Conservation (phyloP, 768 basidiomycete genomes). For the Baorangia bicolor region DNA sequence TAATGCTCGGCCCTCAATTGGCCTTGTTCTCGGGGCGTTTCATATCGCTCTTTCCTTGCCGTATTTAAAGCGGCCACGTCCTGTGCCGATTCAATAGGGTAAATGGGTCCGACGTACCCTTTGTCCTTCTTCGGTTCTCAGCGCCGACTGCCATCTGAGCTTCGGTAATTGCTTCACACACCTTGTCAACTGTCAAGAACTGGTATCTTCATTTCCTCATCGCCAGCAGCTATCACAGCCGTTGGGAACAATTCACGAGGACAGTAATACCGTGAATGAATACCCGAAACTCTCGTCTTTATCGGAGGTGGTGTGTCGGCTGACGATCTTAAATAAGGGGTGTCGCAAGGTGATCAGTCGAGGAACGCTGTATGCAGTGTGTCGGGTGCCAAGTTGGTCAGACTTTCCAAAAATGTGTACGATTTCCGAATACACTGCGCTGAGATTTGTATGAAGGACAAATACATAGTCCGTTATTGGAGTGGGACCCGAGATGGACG, state of each 20-base stretch:
- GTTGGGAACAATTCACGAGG: not conserved
- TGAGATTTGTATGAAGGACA: not conserved
- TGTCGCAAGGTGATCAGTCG: not conserved
- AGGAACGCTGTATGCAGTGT: not conserved
- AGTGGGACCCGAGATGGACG: not conserved
- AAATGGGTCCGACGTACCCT: not conserved
- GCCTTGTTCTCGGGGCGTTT: constrained; percentile 7
- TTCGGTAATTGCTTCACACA: constrained; percentile 6
- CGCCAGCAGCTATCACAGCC: not conserved
- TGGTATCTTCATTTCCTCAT: not conserved
- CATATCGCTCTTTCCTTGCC: not conserved
- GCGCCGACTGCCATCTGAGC: not conserved
- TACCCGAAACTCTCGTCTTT: not conserved
- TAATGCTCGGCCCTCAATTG: not conserved
- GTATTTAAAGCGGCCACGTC: not conserved
- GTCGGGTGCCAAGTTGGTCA: not conserved
- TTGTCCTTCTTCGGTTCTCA: not conserved
- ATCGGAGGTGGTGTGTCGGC: not conserved
- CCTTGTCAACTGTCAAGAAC: not conserved
- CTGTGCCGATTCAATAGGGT: not conserved
- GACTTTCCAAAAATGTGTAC: not conserved
- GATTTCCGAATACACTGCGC: not conserved
- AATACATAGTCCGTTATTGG: not conserved
- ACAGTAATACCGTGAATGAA: not conserved
- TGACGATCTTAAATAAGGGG: not conserved